Evolutionary conservation across 768 basidiomycete genomes (phyloP), one percentile per base, ranked within the genome.

Genomic region (Hygrocybe coccinea): DNA sequence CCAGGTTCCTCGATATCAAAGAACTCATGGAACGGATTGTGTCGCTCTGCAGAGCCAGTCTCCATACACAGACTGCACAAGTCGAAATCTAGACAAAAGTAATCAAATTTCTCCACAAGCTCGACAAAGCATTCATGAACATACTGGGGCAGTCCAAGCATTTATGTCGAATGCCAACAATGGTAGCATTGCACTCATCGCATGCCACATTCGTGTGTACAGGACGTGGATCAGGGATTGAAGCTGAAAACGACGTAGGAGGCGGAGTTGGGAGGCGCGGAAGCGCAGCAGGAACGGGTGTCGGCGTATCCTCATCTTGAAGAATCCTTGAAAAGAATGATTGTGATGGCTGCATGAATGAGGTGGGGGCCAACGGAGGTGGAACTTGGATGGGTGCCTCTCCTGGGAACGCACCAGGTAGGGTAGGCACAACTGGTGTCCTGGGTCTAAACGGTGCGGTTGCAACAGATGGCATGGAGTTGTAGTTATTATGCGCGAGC

Each of bases 131-230:
- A 59, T 17, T 19, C 38, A 29, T 41, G 3, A 45, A 69, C 77
- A 51, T 65, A 88, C 87, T 77, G 47, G 77, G 74, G 66, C 90
- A 92, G 60, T 89, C 86, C 19, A 89, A 69, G 63, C 91, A 93
- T 68, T 92, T 93, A 67, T 89, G 84, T 43, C 91, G 77, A 53
- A 83, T 65, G 10, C 90, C 91, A 54, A 78, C 71, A 37, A 92
- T 75, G 3, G 69, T 77, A 19, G 69, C 60, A 5, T 76, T 60
- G 67, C 91, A 94, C 14, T 61, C 62, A 66, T 93, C 87, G 66
- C 91, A 94, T 8, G 75, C 45, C n/a, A 89, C 71, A 25, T 79
- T 79, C 33, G 50, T 64, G 65, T 90, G 87, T 37, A 75, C 70
- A 7, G 69, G 71, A 36, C 50, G 19, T 11, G 50, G 44, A 8